Evolutionary conservation across 768 basidiomycete genomes (phyloP).

Genomic region (Coprinellus micaceus): DNA sequence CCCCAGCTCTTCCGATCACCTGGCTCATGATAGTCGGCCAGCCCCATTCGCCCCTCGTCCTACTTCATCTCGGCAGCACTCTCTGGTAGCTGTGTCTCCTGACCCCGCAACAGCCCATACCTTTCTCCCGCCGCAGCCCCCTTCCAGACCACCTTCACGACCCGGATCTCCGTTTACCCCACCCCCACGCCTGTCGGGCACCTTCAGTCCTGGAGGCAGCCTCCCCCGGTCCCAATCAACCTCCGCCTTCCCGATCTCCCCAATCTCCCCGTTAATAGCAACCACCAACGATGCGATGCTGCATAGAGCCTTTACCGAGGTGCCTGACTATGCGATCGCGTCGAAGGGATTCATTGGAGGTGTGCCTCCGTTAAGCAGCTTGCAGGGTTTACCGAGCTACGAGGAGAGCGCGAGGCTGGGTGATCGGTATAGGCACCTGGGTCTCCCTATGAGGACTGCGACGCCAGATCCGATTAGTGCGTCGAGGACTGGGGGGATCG

Average conservation of each 20-base stretch:
- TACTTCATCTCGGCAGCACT: background rate
- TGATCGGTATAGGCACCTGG: background rate
- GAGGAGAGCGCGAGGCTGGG: constrained; percentile 48
- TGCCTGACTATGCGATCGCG: constrained; percentile 85
- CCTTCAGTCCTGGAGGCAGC: too few relatives aligned
- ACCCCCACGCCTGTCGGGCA: too few relatives aligned
- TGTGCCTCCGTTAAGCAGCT: constrained; percentile 76
- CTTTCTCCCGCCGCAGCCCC: background rate
- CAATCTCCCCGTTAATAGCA: background rate
- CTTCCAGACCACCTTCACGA: background rate
- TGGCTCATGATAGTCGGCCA: too few relatives aligned
- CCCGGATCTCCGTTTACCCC: constrained; percentile 3
- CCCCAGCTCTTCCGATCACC: background rate
- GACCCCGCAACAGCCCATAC: background rate
- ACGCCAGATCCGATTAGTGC: background rate
- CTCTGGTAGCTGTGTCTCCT: background rate
- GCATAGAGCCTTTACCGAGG: constrained; percentile 65
- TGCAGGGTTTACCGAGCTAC: constrained; percentile 81
- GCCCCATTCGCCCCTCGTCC: background rate
- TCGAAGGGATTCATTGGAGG: constrained; percentile 88
- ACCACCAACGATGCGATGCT: constrained; percentile 32
- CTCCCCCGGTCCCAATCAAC: background rate
- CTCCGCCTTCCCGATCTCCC: background rate
- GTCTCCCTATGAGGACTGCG: background rate
- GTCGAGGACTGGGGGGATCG: background rate